Evolutionary conservation across 305 asterid species (phyloP).

Genomic region (Salvia sclarea): DNA sequence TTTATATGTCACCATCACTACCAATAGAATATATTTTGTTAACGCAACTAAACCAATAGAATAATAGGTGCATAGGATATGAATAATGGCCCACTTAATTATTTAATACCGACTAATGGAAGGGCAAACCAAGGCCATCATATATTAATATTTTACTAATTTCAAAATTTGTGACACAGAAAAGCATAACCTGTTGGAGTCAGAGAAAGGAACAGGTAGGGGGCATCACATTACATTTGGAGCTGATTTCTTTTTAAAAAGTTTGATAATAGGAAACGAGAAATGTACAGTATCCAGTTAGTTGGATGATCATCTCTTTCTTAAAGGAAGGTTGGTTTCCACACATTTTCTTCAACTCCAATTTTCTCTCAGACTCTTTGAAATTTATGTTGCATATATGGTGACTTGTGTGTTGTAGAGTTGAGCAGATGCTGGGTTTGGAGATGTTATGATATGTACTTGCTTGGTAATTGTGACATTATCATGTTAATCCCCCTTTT

Average conservation of each 20-base stretch:
- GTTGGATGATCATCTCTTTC: not conserved
- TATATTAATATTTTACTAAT: not conserved
- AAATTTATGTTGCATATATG: not conserved
- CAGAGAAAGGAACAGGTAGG: not conserved
- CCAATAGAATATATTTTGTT: not conserved
- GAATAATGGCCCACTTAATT: conserved; percentile 4
- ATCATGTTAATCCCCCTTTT: too few species aligned
- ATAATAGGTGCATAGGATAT: not conserved
- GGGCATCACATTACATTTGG: not conserved
- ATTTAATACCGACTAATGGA: conserved; percentile 19
- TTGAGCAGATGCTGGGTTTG: not conserved
- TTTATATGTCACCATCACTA: conserved; percentile 11
- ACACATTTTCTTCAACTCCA: not conserved
- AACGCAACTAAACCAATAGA: not conserved
- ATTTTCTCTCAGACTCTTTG: not conserved
- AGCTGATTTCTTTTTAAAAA: not conserved
- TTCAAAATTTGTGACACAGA: not conserved
- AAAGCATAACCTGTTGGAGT: not conserved
- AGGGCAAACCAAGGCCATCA: conserved; percentile 22
- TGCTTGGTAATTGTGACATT: not conserved
- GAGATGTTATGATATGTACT: not conserved
- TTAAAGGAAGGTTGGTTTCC: not conserved
- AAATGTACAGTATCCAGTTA: not conserved
- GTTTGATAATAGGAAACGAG: not conserved
- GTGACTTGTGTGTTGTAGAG: not conserved